A percentile compares a stretch with the other conserved stretches of the same genome.
These are phyloP conservation scores for Cladosporium velox DNA, from an alignment of 2,329 filamentous ascomycete species.

Conservation along the genomic window DNA sequence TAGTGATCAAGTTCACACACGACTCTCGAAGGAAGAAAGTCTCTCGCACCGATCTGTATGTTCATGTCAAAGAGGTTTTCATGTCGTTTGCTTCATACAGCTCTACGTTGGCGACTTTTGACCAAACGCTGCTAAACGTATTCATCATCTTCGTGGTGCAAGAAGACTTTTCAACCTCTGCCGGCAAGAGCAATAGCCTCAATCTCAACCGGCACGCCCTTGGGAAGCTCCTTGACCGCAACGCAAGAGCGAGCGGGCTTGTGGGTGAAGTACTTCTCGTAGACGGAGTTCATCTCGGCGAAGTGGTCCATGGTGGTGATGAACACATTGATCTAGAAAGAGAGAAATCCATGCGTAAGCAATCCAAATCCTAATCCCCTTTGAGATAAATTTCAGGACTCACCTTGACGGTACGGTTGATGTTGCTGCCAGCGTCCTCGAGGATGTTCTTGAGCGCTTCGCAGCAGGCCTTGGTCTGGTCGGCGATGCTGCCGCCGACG, in stretches of 20 bases:
- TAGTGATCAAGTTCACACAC: not conserved
- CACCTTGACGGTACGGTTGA: slow-evolving; percentile 84
- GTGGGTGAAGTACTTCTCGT: slow-evolving; percentile 77
- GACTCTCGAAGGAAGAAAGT: not conserved
- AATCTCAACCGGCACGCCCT: slow-evolving; percentile 85
- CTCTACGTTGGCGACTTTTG: not conserved
- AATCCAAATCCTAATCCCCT: not conserved
- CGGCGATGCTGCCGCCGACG: slow-evolving; percentile 64
- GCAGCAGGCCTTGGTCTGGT: slow-evolving; percentile 71
- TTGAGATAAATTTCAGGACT: slow-evolving; percentile 6
- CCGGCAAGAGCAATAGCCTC: slow-evolving; percentile 72
- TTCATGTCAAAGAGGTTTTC: not conserved
- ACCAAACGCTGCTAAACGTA: not conserved
- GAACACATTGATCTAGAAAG: slow-evolving; percentile 64
- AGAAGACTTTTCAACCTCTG: slow-evolving; percentile 21
- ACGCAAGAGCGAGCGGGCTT: slow-evolving; percentile 90
- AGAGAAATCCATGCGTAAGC: slow-evolving; percentile 12
- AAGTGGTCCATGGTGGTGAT: slow-evolving; percentile 90
- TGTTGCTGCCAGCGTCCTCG: slow-evolving; percentile 73
- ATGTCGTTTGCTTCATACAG: slow-evolving; percentile 11
- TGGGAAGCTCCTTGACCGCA: slow-evolving; percentile 84
- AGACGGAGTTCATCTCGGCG: slow-evolving; percentile 80
- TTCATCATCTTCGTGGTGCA: not conserved
- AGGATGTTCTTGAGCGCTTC: slow-evolving; percentile 84
- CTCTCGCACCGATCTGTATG: not conserved